Evolutionary conservation across 768 basidiomycete genomes (phyloP), one percentile per base, ranked within the genome.

Genomic region (Pleurotus tuoliensis): DNA sequence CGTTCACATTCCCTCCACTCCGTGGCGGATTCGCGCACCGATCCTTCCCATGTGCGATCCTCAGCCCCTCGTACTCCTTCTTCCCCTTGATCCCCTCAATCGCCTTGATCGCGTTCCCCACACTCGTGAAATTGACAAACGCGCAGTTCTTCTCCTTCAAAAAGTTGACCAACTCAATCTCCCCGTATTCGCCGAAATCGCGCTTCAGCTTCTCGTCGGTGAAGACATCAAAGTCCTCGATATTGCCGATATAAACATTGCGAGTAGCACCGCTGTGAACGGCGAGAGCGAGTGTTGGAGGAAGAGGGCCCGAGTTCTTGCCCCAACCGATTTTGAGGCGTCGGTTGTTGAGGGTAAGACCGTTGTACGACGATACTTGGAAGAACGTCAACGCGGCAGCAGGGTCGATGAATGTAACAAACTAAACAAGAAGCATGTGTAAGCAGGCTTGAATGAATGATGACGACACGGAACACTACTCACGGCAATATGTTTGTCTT

Each of bases 251-350:
- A 71, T 98, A 99, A 49, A 99, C 95, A 67, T 98, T 99, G 57
- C 97, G 82, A 12, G 94, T 97, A 1, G 96, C 94, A 16, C 97
- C 97, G 0, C 86, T 82, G 68, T 95, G 92, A 2, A 99, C 91
- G 0, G 93, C 91, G 59, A 95, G 79, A 25, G 92, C 89, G 39
- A 97, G 79, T 2, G 86, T 82, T 13, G 94, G 89, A 15, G 87
- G 82, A 13, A 96, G 77, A 15, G 94, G 88, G 4, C 94, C 94
- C 13, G 92, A 87, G 66, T 91, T 91, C 81, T 96, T 98, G 57
- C 96, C 96, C 97, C 96, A 99, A 47, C 96, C 95, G 63, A 98
- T 86, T 78, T 98, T 98, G 60, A 98, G 82, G 24, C 94, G 86
- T 43, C 95, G 88, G 71, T 94, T 92, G 76, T 94, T 95, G 57